These are phyloP conservation scores for Eucalyptus decipiens DNA, from an alignment of 345 rosid species.

Conservation along the genomic window DNA sequence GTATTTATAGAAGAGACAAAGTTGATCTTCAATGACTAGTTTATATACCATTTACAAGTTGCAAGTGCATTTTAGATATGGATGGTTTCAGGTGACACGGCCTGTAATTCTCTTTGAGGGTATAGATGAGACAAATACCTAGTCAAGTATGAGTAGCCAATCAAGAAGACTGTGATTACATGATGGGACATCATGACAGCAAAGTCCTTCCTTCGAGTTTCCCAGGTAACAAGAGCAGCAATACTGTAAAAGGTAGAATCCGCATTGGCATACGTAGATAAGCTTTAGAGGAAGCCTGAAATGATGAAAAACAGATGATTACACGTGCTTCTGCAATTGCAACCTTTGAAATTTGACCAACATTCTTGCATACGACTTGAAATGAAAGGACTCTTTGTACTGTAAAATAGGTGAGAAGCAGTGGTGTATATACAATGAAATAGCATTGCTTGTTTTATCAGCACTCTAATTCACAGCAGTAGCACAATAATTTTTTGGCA, in stretches of 20 bases:
- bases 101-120: neutral
- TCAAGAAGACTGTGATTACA: constrained; percentile 69
- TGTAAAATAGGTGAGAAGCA: neutral
- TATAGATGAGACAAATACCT: constrained; percentile 30
- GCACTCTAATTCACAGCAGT: neutral
- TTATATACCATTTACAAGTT: neutral
- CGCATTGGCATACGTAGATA: constrained; percentile 87
- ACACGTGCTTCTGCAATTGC: neutral
- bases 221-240: constrained; percentile 88
- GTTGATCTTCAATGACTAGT: neutral
- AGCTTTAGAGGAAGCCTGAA: constrained; percentile 62
- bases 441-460: neutral
- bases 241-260: constrained; percentile 81
- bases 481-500: neutral
- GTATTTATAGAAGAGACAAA: neutral
- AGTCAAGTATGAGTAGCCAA: constrained; percentile 65
- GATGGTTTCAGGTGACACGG: neutral
- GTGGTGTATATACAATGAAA: neutral
- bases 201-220: constrained; percentile 95
- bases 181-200: constrained; percentile 99
- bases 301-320: neutral
- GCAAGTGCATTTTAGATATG: neutral
- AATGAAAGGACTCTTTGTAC: neutral
- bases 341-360: neutral
- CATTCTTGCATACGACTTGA: neutral